Evolutionary conservation across 1,284 basidiomycete genomes (phyloP), one percentile per base, ranked within the genome.

Genomic region (Puccinia coronata): DNA sequence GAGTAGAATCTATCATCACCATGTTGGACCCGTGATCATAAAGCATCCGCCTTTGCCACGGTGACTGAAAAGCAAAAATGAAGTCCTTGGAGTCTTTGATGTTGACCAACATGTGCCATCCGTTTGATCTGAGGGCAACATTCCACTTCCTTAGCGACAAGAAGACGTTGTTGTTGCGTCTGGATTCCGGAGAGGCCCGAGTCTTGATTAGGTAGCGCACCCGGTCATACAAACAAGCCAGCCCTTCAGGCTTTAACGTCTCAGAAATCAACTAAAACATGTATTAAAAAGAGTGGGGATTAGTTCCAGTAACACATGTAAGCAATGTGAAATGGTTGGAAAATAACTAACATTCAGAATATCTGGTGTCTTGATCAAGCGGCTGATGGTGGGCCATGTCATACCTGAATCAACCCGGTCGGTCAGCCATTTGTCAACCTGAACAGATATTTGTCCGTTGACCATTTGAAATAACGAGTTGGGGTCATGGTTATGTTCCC

Each of bases 401-500:
- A 67, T 6, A 4, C 36, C 63, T 0, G 23, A 41, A 28, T 41
- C 63, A 4, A 67, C 63, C 3, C 18, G 20, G 25, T 41, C 63
- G 8, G 31, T 67, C 4, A 67, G 20, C 39, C 63, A 67, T 16
- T 47, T 11, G 25, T 41, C 39, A 1, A 67, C 36, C 1, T 28
- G 20, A 18, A 20, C 16, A 12, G 61, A 34, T 1, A 41, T n/a
- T 12, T 23, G 63, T 4, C 25, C 25, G 18, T 18, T n/a, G 9
- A 41, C 2, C 61, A 65, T 65, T 12, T 65, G 31, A 2, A 1
- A 8, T 18, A 2, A 39, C n/a, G 63, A 67, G 36, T 43, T n/a
- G 20, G 63, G 63, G 39, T 67, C 39, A 16, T 67, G 63, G 43
- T 43, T 41, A n/a, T 67, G 63, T 16, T 28, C 23, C 63, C 63